Conservation (phyloP, 768 basidiomycete species). For the Lentinula guzmanii region DNA sequence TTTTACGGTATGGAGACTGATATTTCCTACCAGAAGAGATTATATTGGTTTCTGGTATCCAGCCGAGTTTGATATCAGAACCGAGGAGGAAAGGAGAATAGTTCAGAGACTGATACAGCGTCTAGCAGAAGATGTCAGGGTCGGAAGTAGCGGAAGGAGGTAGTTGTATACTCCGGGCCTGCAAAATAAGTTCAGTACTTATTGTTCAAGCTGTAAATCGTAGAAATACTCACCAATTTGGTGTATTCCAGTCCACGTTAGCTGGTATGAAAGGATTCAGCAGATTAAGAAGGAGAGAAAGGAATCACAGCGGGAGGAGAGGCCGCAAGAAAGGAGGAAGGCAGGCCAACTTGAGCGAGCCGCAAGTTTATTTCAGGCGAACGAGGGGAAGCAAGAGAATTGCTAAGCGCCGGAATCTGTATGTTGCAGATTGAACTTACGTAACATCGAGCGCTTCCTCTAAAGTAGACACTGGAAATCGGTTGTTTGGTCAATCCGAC, state of each 20-base stretch:
- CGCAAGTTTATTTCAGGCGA: background rate
- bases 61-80: background rate
- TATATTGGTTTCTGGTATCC: conserved; percentile 1
- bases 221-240: background rate
- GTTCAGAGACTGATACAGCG: background rate
- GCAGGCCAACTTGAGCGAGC: background rate
- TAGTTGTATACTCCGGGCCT: background rate
- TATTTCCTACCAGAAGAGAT: background rate
- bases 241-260: background rate
- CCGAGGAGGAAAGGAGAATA: background rate
- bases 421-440: background rate
- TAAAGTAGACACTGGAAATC: too few species aligned
- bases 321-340: background rate
- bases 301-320: background rate
- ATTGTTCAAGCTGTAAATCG: background rate
- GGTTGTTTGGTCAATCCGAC: too few species aligned
- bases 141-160: background rate
- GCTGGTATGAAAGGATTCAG: background rate
- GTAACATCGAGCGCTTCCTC: background rate
- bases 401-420: background rate
- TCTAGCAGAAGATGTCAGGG: background rate
- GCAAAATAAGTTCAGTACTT: background rate
- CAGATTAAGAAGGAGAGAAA: background rate
- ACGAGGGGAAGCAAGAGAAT: too few species aligned
- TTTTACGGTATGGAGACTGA: background rate